Conservation (phyloP, 2,329 filamentous ascomycete species). For the Tolypocladium nubicola region DNA sequence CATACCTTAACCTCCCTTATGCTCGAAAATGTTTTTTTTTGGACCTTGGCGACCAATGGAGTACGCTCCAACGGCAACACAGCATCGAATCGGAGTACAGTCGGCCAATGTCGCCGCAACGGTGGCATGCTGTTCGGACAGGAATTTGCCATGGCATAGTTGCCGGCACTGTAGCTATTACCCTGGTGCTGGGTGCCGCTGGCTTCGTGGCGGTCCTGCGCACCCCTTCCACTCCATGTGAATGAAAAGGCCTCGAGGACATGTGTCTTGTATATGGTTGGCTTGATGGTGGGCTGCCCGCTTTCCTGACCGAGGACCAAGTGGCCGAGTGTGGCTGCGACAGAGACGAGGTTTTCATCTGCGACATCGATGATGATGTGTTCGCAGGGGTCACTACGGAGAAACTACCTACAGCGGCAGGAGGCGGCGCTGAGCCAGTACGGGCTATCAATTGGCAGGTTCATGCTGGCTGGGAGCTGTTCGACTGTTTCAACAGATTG, state of each 20-base stretch:
- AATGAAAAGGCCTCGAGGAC: constrained; percentile 30
- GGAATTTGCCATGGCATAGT: constrained; percentile 17
- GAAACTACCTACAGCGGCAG: constrained; percentile 26
- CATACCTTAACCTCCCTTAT: no score
- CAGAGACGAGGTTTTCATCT: constrained; percentile 25
- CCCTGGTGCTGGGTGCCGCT: constrained; percentile 7
- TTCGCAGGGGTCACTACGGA: constrained; percentile 33
- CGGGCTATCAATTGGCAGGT: constrained; percentile 24
- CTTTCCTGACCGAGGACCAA: constrained; percentile 34
- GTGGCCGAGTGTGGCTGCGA: constrained; percentile 38
- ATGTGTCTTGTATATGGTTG: constrained; percentile 28
- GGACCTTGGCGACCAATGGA: no score
- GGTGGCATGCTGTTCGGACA: constrained; percentile 3
- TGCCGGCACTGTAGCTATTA: constrained; percentile 12
- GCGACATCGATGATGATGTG: constrained; percentile 41
- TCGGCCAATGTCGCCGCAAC: neutral
- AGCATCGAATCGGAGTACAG: neutral
- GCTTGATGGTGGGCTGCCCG: constrained; percentile 36
- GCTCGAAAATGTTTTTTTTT: no score
- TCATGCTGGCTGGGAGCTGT: constrained; percentile 25
- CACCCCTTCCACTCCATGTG: constrained; percentile 39
- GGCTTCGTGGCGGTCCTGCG: constrained; percentile 11
- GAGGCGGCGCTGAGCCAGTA: constrained; percentile 20
- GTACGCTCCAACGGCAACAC: no score
- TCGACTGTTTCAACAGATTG: constrained; percentile 25